Percentiles rank a stretch among this genome's conserved stretches.
Evolutionary conservation across 352 stramenopile species (phyloP).

Genomic region (Aphanomyces euteiches): DNA sequence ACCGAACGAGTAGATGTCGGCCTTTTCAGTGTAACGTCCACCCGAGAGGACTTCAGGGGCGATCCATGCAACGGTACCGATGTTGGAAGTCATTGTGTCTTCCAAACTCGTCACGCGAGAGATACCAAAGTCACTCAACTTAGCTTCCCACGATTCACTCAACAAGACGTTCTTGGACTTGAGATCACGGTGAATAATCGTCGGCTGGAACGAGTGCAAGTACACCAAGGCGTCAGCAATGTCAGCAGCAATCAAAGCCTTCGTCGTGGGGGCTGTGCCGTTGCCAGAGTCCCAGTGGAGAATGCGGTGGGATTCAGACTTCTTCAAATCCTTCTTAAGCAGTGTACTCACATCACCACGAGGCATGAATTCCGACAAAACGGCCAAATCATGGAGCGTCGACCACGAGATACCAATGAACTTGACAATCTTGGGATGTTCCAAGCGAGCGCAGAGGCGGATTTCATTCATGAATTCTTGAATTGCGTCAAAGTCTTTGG

Average conservation of each 20-base stretch:
- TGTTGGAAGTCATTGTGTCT: constrained; percentile 30
- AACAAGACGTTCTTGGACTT: constrained; percentile 30
- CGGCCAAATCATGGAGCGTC: constrained; percentile 47
- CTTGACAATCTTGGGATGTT: constrained; percentile 64
- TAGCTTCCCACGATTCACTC: constrained; percentile 28
- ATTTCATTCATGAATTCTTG: constrained; percentile 42
- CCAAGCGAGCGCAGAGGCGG: constrained; percentile 42
- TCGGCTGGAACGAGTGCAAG: constrained; percentile 29
- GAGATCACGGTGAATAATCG: constrained; percentile 29
- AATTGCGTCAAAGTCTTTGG: constrained; percentile 29
- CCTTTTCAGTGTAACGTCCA: constrained; percentile 28
- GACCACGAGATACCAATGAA: constrained; percentile 64
- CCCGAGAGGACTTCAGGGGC: constrained; percentile 26
- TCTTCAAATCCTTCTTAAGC: constrained; percentile 40
- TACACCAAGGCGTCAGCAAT: constrained; percentile 20
- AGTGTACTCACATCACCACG: constrained; percentile 51
- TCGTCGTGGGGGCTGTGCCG: constrained; percentile 10
- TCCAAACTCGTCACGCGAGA: constrained; percentile 27
- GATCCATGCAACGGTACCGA: constrained; percentile 29
- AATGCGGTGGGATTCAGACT: constrained; percentile 7
- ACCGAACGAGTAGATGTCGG: constrained; percentile 29
- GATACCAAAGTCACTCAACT: constrained; percentile 29
- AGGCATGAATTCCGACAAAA: constrained; percentile 60
- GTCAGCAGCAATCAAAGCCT: constrained; percentile 22
- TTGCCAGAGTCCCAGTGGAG: constrained; percentile 14